Evolutionary conservation across 441 rosid genomes (phyloP), one percentile per base, ranked within the genome.

Genomic region (Gossypium schwendimanii): DNA sequence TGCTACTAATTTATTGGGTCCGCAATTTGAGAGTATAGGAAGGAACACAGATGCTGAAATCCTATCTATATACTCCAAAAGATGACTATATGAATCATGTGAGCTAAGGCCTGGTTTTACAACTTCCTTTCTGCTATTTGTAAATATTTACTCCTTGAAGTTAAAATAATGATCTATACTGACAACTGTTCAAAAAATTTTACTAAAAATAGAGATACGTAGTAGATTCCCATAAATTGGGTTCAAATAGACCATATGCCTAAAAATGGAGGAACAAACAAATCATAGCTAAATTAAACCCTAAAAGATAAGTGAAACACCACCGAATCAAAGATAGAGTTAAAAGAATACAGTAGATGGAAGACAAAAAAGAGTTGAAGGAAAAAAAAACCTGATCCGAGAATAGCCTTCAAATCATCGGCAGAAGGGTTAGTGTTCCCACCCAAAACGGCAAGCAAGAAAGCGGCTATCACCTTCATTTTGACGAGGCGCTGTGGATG

Each of bases 371-470:
- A 4, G 33, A 31, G 6, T 31, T 31, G 33, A 31, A 6, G 33
- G 6, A 2, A 0, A 31, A 31, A 33, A 41, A 14, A 73, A 90
- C 96, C 94, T 72, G 88, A 80, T 74, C 85, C 92, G 12, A 91
- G 91, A 39, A 93, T 86, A 0, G 64, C 6, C 78, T 89, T 91
- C 82, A 93, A 75, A 45, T 89, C 88, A 2, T 62, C 83, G 12
- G 93, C 91, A 0, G 94, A 66, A 11, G 97, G 97, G 69, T 12
- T n/a, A 53, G 84, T 15, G 79, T 89, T 91, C 47, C 97, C 97
- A 33, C 96, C 96, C 78, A 91, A 74, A 14, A 82, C 90, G 47
- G 94, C 96, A 50, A 91, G 88, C 86, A 91, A 83, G 39, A 85
- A 93, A 4, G 95, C 91, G 23, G 88, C 89, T 64, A 82, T 70